phyloP scores from a whole-genome alignment of 192 early-diverging fungal genomes.

The Backusella sp. region DNA sequence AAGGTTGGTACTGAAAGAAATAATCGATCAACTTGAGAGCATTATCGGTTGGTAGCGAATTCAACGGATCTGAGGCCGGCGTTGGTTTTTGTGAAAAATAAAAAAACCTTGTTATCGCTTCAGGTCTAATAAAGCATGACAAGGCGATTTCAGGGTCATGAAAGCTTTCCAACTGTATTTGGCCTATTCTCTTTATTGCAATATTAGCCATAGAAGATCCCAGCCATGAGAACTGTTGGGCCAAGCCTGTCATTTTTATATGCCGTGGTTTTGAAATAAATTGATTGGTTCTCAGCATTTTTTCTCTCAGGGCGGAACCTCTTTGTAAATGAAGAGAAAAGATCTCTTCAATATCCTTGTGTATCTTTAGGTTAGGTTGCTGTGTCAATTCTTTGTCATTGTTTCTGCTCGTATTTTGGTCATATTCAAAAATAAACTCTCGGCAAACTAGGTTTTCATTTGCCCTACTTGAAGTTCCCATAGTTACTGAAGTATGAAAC shows the following conservation, averaged over 20 bases:
- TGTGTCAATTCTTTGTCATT: not conserved
- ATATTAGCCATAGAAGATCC: not conserved
- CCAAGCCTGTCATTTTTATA: not conserved
- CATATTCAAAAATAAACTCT: constrained; percentile 31
- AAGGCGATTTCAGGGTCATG: not conserved
- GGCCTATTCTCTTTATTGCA: not conserved
- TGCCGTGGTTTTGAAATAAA: constrained; percentile 1
- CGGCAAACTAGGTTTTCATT: constrained; percentile 8
- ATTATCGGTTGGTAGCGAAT: constrained; percentile 10
- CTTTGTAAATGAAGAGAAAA: not conserved
- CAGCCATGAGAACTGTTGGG: not conserved
- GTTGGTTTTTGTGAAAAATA: not conserved
- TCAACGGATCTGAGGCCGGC: constrained; percentile 5
- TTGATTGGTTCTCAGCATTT: not conserved
- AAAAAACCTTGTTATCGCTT: not conserved
- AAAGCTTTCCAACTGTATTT: not conserved
- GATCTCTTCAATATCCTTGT: not conserved
- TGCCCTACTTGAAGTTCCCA: not conserved
- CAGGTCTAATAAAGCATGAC: not conserved
- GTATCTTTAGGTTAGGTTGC: not conserved
- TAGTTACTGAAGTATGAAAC: constrained; percentile 21
- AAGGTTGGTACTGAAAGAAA: constrained; percentile 26
- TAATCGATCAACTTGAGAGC: constrained; percentile 27
- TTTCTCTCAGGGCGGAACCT: not conserved
- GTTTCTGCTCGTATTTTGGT: not conserved